A percentile compares a stretch with the other conserved stretches of the same genome.
Conservation (phyloP, 768 basidiomycete genomes). For the Boletus sp. region DNA sequence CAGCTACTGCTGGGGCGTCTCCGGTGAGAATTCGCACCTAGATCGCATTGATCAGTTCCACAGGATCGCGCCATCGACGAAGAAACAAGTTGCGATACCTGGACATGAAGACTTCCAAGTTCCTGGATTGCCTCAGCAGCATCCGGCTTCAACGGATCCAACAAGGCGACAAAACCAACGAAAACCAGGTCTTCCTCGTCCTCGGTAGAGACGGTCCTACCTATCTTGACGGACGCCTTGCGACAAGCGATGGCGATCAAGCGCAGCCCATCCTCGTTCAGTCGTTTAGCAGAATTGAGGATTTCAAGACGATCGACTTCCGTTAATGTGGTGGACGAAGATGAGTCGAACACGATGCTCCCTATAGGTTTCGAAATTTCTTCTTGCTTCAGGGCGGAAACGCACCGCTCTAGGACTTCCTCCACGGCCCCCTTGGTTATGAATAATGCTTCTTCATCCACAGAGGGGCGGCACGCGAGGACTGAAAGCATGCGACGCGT, state of each 20-base stretch:
- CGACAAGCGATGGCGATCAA: slow-evolving; percentile 31
- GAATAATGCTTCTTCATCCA: slow-evolving; percentile 20
- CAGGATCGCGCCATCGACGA: not conserved
- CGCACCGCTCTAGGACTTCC: slow-evolving; percentile 33
- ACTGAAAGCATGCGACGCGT: slow-evolving; percentile 36
- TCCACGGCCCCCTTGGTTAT: slow-evolving; percentile 34
- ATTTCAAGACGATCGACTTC: slow-evolving; percentile 20
- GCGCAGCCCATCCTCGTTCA: slow-evolving; percentile 34
- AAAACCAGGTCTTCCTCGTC: slow-evolving; percentile 32
- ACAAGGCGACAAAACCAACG: slow-evolving; percentile 29
- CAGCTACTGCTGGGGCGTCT: slow-evolving; percentile 34
- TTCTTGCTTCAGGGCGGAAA: slow-evolving; percentile 18
- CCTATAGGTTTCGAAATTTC: slow-evolving; percentile 13
- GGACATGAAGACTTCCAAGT: slow-evolving; percentile 28
- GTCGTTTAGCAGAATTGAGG: slow-evolving; percentile 25
- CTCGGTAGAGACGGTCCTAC: slow-evolving; percentile 13
- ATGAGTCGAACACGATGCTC: slow-evolving; percentile 15
- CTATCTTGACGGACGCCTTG: slow-evolving; percentile 15
- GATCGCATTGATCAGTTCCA: slow-evolving; percentile 4
- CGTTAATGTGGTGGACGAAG: slow-evolving; percentile 18
- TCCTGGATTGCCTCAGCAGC: slow-evolving; percentile 31
- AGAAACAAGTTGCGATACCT: slow-evolving; percentile 18
- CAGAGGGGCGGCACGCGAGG: slow-evolving; percentile 29
- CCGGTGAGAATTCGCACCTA: slow-evolving; percentile 38
- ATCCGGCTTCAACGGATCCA: slow-evolving; percentile 33